phyloP scores from a whole-genome alignment of 1,139 yeast genomes.

The Yamadazyma mexicana region DNA sequence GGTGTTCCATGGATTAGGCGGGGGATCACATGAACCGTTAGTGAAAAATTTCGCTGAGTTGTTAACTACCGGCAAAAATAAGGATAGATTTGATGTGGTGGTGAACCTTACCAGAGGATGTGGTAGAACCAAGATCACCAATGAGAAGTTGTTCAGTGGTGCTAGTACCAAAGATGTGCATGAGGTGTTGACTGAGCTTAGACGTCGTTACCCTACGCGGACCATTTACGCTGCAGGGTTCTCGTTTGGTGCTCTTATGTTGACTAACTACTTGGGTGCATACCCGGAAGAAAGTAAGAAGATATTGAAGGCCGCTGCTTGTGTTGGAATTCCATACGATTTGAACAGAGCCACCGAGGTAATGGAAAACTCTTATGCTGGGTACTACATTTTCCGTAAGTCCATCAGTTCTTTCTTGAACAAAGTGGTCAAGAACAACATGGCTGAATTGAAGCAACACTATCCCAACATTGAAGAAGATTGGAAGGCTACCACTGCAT shows the following conservation, averaged over 20 bases:
- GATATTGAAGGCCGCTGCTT: conserved; percentile 61
- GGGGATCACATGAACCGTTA: conserved; percentile 89
- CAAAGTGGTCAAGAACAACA: conserved; percentile 63
- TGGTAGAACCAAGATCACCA: conserved; percentile 75
- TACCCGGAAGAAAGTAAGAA: conserved; percentile 38
- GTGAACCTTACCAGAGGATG: conserved; percentile 87
- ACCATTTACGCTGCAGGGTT: conserved; percentile 78
- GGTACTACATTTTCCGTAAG: conserved; percentile 62
- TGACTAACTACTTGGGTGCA: conserved; percentile 78
- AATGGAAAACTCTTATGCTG: conserved; percentile 55
- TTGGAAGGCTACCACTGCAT: conserved; percentile 30
- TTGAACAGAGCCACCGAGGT: conserved; percentile 56
- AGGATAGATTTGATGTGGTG: conserved; percentile 53
- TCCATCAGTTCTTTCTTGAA: conserved; percentile 66
- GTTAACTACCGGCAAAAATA: conserved; percentile 25
- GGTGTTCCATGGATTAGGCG: conserved; percentile 82
- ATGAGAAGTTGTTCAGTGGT: conserved; percentile 75
- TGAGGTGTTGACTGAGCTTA: conserved; percentile 55
- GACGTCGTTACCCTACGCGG: conserved; percentile 62
- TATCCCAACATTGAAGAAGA: conserved; percentile 35
- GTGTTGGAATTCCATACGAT: conserved; percentile 86
- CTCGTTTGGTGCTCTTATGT: conserved; percentile 83
- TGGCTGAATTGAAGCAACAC: conserved; percentile 45
- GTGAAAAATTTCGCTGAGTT: conserved; percentile 61
- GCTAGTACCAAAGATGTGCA: conserved; percentile 72